Conservation (phyloP, 208 protist genomes). For the Crithidia fasciculata region DNA sequence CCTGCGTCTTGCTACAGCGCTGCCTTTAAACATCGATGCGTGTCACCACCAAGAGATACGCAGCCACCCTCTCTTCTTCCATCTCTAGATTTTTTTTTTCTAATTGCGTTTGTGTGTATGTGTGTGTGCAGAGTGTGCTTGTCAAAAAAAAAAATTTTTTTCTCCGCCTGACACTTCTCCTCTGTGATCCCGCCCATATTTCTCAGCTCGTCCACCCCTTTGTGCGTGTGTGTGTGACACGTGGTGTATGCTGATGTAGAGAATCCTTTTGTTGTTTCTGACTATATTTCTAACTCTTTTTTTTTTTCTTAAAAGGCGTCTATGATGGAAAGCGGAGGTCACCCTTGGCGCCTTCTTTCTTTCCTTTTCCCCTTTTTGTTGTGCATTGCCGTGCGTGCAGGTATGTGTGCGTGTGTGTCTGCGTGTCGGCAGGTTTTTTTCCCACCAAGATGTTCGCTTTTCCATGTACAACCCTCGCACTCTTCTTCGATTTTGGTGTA, state of each 20-base stretch:
- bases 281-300: no score
- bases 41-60: not conserved
- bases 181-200: no score
- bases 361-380: no score
- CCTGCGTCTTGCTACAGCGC: no score
- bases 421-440: not conserved
- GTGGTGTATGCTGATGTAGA: no score
- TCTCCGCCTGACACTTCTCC: no score
- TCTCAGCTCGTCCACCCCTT: not conserved
- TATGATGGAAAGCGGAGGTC: no score
- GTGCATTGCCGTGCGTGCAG: not conserved
- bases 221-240: constrained; percentile 21
- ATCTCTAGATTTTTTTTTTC: constrained; percentile 1
- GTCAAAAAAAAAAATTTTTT: constrained; percentile 12
- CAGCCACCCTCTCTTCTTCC: no score
- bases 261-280: no score
- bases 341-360: no score
- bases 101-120: constrained; percentile 3
- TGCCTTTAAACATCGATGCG: not conserved
- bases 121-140: not conserved
- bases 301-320: no score
- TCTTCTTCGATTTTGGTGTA: constrained; percentile 1
- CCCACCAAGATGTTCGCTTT: constrained; percentile 13
- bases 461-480: not conserved
- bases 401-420: constrained; percentile 16